These are phyloP conservation scores for Fereydounia khargensis DNA, from an alignment of 1,284 basidiomycete species.

Conservation along the genomic window DNA sequence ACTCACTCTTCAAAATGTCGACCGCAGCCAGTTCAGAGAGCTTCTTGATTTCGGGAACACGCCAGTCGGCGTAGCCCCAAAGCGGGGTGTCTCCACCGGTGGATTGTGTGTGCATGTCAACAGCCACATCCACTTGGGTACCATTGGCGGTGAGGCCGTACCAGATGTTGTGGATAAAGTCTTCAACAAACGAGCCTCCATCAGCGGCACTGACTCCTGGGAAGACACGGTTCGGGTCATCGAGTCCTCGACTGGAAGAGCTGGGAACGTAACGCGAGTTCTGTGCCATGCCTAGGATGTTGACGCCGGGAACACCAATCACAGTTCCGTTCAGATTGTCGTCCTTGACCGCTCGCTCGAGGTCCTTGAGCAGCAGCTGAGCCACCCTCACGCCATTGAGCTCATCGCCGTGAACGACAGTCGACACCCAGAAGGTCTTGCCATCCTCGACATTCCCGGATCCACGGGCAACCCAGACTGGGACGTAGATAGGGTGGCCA, in stretches of 20 bases:
- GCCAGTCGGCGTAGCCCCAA: background rate
- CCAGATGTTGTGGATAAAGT: background rate
- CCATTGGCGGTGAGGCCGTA: background rate
- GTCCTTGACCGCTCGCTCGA: background rate
- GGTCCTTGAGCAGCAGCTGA: background rate
- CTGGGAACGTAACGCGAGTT: background rate
- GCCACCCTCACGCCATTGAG: background rate
- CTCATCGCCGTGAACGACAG: background rate
- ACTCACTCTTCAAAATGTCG: background rate
- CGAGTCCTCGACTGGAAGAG: background rate
- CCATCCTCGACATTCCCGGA: background rate
- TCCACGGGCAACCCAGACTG: background rate
- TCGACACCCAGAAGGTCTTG: background rate
- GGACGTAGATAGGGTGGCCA: background rate
- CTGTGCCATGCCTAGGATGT: background rate
- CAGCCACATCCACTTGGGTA: background rate
- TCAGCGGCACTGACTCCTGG: background rate
- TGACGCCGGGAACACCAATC: background rate
- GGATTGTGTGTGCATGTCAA: background rate
- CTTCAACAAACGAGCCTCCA: background rate
- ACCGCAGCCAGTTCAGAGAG: background rate
- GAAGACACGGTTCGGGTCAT: background rate
- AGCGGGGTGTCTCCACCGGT: background rate
- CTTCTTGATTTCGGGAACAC: background rate
- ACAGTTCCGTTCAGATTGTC: background rate